Evolutionary conservation across 176 grass and related monocot genomes (phyloP), one percentile per base, ranked within the genome.

Genomic region (Oryza glaberrima): DNA sequence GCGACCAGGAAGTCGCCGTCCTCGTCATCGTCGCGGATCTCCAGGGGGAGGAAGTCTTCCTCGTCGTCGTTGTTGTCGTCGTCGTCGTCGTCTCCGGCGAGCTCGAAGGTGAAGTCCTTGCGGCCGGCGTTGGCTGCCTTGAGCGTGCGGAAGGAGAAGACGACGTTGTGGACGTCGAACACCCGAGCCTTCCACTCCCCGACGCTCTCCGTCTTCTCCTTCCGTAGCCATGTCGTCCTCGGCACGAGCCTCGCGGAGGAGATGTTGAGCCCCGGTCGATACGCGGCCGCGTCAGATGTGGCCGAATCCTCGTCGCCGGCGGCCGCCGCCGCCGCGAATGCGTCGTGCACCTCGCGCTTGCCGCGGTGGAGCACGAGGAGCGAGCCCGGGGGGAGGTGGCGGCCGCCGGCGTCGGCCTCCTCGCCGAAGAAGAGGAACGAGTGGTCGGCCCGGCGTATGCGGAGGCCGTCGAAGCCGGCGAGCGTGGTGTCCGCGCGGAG

Each of bases 111-210:
- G 67, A 88, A 90, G 41, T 92, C 83, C 16, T 88, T 90, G 75
- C 74, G 72, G 1, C 77, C 86, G 22, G 70, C 67, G 45, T 17
- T 86, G 11, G 82, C 87, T 4, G 93, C 85, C 85, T 88, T 92
- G 81, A 95, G 88, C 35, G 96, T 98, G 88, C 92, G 92, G 70
- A 98, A 98, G 81, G 88, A 94, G 91, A 98, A 98, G 26, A 98
- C 73, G 11, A 98, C 88, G 70, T 98, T 95, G 91, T 98, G 91
- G 75, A 98, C 81, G 58, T 98, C 96, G 82, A 94, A 98, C 30
- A 95, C 91, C 52, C 88, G 82, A 14, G 93, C 82, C 74, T 95
- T 98, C 96, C 96, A 98, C 72, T 94, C 94, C 41, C 93, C 89
- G 26, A 98, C 93, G 32, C 79, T 92, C 81, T 98, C 96, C 45